These are phyloP conservation scores for Flueggea neowawraea DNA, from an alignment of 441 rosid species.

Conservation along the genomic window DNA sequence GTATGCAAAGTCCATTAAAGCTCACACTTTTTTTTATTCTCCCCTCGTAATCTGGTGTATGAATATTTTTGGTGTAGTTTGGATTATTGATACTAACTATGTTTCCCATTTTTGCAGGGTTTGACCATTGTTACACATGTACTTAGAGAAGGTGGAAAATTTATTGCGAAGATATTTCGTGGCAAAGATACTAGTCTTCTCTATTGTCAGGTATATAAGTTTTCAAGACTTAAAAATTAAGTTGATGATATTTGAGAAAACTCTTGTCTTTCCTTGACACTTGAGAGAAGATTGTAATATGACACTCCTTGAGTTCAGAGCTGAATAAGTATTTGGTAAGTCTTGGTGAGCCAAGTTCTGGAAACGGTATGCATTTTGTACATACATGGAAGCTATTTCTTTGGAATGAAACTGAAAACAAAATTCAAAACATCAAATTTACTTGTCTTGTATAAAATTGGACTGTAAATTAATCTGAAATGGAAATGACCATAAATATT, in stretches of 20 bases:
- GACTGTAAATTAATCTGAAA: too few relatives aligned
- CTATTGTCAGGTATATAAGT: conserved; percentile 72
- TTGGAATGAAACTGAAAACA: too few relatives aligned
- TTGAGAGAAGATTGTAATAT: background rate
- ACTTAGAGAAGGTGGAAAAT: conserved; percentile 88
- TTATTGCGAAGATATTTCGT: conserved; percentile 91
- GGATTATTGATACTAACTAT: background rate
- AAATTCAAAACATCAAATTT: too few relatives aligned
- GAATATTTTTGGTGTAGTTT: background rate
- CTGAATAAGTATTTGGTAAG: too few relatives aligned
- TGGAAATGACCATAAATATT: too few relatives aligned
- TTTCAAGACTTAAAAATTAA: conserved; percentile 1
- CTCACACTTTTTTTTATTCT: background rate
- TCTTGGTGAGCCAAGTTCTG: too few relatives aligned
- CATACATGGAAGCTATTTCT: too few relatives aligned
- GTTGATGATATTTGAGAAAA: background rate
- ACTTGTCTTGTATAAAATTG: too few relatives aligned
- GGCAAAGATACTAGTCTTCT: conserved; percentile 98
- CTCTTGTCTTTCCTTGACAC: background rate
- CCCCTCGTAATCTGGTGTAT: background rate
- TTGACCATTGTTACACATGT: conserved; percentile 86
- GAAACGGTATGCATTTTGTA: too few relatives aligned
- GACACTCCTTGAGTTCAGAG: too few relatives aligned
- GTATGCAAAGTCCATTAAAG: too few relatives aligned
- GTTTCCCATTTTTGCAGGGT: conserved; percentile 46